Conservation (phyloP, 345 rosid species). For the Syzygium oleosum region DNA sequence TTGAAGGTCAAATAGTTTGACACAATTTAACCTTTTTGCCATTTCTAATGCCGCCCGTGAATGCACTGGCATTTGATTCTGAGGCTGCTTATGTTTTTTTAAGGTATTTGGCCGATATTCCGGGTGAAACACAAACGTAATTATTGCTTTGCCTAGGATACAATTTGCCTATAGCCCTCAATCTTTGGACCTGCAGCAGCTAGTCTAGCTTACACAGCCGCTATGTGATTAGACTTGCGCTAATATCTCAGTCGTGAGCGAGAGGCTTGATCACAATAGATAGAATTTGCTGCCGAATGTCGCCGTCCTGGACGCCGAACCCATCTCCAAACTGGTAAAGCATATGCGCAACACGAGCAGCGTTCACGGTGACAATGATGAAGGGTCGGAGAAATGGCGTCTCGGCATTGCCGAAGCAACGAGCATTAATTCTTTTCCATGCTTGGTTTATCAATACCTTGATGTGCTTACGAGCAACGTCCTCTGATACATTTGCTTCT, state of each 20-base stretch:
- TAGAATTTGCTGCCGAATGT: conserved; percentile 16
- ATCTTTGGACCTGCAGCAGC: neutral
- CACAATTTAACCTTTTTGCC: neutral
- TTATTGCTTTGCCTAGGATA: neutral
- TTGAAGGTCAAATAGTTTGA: neutral
- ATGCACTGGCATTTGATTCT: neutral
- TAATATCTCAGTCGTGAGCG: neutral
- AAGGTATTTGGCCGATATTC: neutral
- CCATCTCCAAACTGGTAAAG: conserved; percentile 43
- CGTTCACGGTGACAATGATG: conserved; percentile 12
- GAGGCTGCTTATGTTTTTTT: neutral
- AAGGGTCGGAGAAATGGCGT: conserved; percentile 7
- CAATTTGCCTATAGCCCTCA: neutral
- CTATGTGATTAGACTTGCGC: neutral
- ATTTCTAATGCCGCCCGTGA: neutral
- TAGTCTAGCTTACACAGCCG: neutral
- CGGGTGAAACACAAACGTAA: neutral
- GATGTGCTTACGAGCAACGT: no score
- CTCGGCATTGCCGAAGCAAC: neutral
- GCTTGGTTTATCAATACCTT: no score
- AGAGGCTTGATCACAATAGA: conserved; percentile 24
- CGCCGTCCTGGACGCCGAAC: conserved; percentile 32
- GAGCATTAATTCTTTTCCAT: conserved; percentile 37
- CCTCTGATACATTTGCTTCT: no score
- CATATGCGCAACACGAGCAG: conserved; percentile 35